Base-by-base conservation (phyloP, 768 basidiomycete species). In the Hygrophoropsis aurantiaca region DNA sequence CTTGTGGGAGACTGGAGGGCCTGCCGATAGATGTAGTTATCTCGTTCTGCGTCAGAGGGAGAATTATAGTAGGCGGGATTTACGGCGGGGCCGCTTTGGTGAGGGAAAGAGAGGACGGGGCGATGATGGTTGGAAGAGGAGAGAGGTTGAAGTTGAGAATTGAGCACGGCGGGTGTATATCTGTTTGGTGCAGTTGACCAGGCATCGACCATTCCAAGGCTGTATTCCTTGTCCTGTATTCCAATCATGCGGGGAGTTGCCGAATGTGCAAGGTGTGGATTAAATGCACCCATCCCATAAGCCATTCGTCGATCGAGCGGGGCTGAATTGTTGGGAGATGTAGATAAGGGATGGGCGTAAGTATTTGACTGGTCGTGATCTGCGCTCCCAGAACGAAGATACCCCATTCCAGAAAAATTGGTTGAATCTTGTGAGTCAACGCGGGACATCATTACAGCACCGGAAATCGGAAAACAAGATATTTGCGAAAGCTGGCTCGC, bases 61-160 rank as follows among this genome's bases (percentile, higher is more conserved):
- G 44, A 20, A 34, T 4, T 55, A 34, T 52, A 58, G 52, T 58
- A 50, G 46, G 49, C 35, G 34, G 55, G 20, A 42, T 41, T 49
- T 43, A 39, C 26, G 52, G 66, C 55, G 57, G 64, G 47, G 19
- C 61, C 55, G 24, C 46, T 46, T 37, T 54, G 36, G 49, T 47
- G 20, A 52, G 59, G 49, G 57, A 64, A 50, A 53, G 61, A 62
- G 47, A 70, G 67, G 48, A 72, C 66, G 51, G 71, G 69, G 42
- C 65, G 56, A 64, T 73, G 71, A 69, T 74, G 74, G 64, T 74
- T 74, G 61, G 74, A 66, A 66, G 74, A 72, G 61, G 70, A 64
- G 45, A 61, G 44, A 19, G 53, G 54, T 46, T 62, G 55, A 51
- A 59, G 44, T 50, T 52, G 59, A 4, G 52, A 50, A 26, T 63